Base-by-base conservation (phyloP, 345 rosid species). In the Toxicodendron radicans region DNA sequence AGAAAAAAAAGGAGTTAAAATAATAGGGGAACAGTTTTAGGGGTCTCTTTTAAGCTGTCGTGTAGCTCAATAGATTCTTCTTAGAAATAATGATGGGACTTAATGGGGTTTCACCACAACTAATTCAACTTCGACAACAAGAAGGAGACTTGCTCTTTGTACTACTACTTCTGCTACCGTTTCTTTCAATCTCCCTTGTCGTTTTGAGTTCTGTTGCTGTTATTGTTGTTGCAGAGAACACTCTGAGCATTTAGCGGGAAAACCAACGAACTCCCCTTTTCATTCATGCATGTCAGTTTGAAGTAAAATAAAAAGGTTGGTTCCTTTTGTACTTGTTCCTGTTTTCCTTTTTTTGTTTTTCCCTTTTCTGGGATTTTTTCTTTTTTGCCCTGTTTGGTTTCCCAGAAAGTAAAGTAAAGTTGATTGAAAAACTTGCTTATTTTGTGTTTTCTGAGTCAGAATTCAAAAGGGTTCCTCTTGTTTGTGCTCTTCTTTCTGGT, bases 231-330 rank as follows among this genome's bases (percentile, higher is more conserved):
- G 20, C 21, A 21, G 58, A 18, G 24, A 18, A 58, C 18, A 16
- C n/a, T 3, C 18, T 13, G 48, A 45, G 70, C 13, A 71, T 83
- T 81, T 79, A 81, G 87, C 90, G 85, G 86, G 88, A 88, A 88
- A 62, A 51, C 24, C 51, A 20, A 23, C 5, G 13, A 9, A 16
- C 30, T 43, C 12, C 8, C 65, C 35, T 21, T 17, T 74, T 72
- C 58, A 38, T 38, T 43, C 73, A 57, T 56, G 65, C 81, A 41
- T 76, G 76, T 24, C 61, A n/a, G 52, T 75, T 80, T 77, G 70
- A 82, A 63, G 5, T 32, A n/a, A 60, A 80, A 59, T 79, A 85
- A 80, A 79, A 16, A 20, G 51, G 20, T 70, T 67, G 10, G 54
- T 16, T 51, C 54, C 18, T 16, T 51, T 51, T 51, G 54, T 51